Evolutionary conservation across 768 basidiomycete genomes (phyloP), one percentile per base, ranked within the genome.

Genomic region (Psilocybe subaeruginosa): DNA sequence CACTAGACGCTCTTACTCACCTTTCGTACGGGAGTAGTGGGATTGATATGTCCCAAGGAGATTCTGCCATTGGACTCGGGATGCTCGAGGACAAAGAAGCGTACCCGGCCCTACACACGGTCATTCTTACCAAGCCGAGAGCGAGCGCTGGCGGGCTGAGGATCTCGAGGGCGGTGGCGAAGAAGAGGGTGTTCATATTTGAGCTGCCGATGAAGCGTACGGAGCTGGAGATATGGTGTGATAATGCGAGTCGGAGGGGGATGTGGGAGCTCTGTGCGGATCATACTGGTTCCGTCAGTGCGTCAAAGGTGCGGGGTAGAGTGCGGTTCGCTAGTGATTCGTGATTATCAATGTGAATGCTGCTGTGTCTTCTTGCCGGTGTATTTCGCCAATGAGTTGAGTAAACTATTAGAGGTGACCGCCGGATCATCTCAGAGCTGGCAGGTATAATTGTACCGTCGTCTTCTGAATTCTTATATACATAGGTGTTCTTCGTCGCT

Each of bases 161-260:
- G 6, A 67, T 73, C 23, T 68, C 66, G 41, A 65, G 70, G 17
- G 63, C 68, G 45, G 64, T 64, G 31, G 63, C 66, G 35, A 61
- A 63, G 46, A 68, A 54, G 23, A 57, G 71, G 48, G 64, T 74
- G 19, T 64, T 76, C 35, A 58, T 70, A 8, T 69, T 71, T 52
- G 70, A 72, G 49, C 53, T 76, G 8, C 71, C 70, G 3, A 61
- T 66, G 33, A 67, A 70, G 48, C 61, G 66, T 47, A 74, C 75
- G 29, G 78, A 78, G 66, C 63, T 76, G 61, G 72, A 76, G 46
- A 69, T 75, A 29, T 79, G 78, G 77, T 72, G 74, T 39, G 73
- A 76, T 57, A 72, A 66, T 39, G 72, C 68, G 3, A 62, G 63
- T 6, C 72, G 69, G 3, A 57, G 64, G 37, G 73, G 75, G 23